A percentile compares a stretch with the other conserved stretches of the same genome.
Evolutionary conservation across 2,329 filamentous ascomycete genomes (phyloP).

Genomic region (Neonectria faginata): DNA sequence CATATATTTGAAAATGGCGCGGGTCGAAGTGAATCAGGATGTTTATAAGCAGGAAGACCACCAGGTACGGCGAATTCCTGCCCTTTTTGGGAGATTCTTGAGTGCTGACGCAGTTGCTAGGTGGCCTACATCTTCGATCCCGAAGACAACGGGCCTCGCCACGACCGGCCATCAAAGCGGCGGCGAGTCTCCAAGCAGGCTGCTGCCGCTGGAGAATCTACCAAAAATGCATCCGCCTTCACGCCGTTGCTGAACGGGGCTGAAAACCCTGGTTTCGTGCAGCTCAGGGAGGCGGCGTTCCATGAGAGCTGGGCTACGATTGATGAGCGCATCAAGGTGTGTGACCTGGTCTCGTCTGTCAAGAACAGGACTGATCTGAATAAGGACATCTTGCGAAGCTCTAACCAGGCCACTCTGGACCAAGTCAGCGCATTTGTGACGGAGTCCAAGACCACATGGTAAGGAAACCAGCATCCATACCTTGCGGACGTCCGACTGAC

Average conservation of each 20-base stretch:
- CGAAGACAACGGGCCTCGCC: constrained; percentile 52
- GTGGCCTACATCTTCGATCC: constrained; percentile 73
- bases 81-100: background rate
- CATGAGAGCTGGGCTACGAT: constrained; percentile 73
- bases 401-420: constrained; percentile 70
- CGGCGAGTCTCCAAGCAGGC: constrained; percentile 63
- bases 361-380: constrained; percentile 39
- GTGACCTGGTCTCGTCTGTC: background rate
- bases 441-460: constrained; percentile 51
- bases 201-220: constrained; percentile 29
- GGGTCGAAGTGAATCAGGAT: constrained; percentile 39
- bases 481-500: constrained; percentile 31
- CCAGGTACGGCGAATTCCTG: constrained; percentile 50
- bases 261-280: constrained; percentile 62
- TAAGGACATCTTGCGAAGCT: constrained; percentile 67
- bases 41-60: constrained; percentile 58
- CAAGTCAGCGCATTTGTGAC: constrained; percentile 69
- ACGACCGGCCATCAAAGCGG: constrained; percentile 65
- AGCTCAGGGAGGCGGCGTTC: constrained; percentile 70
- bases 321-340: constrained; percentile 69
- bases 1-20: constrained; percentile 39
- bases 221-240: constrained; percentile 53
- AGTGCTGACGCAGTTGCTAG: constrained; percentile 52
- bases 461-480: constrained; percentile 15
- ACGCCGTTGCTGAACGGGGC: constrained; percentile 65